Evolutionary conservation across 2,329 filamentous ascomycete species (phyloP).

Genomic region (Ascocoryne sarcoides): DNA sequence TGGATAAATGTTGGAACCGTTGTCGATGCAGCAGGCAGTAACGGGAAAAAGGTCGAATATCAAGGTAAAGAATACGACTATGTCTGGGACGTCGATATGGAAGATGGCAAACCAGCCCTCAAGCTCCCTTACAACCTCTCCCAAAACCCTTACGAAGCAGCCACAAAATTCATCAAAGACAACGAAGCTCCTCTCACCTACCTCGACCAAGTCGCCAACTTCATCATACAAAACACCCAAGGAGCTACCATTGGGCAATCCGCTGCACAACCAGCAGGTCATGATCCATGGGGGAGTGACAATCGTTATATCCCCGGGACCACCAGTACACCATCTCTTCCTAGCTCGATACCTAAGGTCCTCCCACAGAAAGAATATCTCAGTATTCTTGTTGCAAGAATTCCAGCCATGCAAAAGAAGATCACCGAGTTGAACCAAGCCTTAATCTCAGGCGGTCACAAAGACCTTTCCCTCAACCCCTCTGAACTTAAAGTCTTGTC

Average conservation of each 20-base stretch:
- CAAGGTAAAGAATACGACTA: conserved; percentile 88
- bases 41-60: conserved; percentile 66
- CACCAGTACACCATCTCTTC: conserved; percentile 29
- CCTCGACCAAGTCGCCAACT: conserved; percentile 84
- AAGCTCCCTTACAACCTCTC: conserved; percentile 92
- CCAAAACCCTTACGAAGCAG: conserved; percentile 86
- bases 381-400: conserved; percentile 66
- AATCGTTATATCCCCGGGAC: conserved; percentile 65
- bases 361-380: conserved; percentile 76
- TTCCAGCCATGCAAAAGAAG: conserved; percentile 64
- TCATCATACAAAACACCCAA: conserved; percentile 83
- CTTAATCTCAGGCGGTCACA: conserved; percentile 61
- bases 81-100: conserved; percentile 93
- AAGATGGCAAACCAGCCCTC: conserved; percentile 84
- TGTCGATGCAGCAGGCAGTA: conserved; percentile 79
- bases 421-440: conserved; percentile 66
- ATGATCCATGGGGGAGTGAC: conserved; percentile 68
- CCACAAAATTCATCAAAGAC: conserved; percentile 80
- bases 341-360: conserved; percentile 40
- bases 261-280: conserved; percentile 33
- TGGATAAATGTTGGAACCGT: conserved; percentile 93
- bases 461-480: conserved; percentile 65
- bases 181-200: conserved; percentile 84
- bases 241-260: conserved; percentile 70
- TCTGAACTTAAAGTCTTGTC: conserved; percentile 57